phyloP scores from a whole-genome alignment of 176 grass and related monocot species.

The Triticum dicoccoides region DNA sequence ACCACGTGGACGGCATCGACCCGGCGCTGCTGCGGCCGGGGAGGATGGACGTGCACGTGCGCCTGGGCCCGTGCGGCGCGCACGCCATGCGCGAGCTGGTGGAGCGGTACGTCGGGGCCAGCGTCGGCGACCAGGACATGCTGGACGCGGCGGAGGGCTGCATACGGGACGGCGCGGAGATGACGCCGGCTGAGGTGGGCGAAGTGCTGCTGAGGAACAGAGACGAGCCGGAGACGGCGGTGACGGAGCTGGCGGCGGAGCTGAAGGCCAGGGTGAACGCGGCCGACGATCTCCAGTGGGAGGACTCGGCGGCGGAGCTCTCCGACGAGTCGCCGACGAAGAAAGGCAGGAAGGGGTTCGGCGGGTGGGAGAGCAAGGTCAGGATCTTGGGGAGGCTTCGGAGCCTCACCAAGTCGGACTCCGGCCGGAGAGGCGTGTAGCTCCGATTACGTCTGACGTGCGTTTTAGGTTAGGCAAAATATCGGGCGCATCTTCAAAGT shows the following conservation, averaged over 20 bases:
- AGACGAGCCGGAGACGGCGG: slow-evolving; percentile 62
- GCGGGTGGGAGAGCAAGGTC: slow-evolving; percentile 83
- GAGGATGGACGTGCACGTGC: slow-evolving; percentile 95
- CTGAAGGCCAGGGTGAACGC: slow-evolving; percentile 45
- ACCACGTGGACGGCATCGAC: slow-evolving; percentile 89
- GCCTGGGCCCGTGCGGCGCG: slow-evolving; percentile 60
- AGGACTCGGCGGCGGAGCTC: slow-evolving; percentile 59
- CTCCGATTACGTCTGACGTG: neutral
- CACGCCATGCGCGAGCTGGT: slow-evolving; percentile 77
- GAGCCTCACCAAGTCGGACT: slow-evolving; percentile 95
- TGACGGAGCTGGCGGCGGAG: slow-evolving; percentile 67
- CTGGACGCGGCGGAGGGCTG: slow-evolving; percentile 45
- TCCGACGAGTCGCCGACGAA: slow-evolving; percentile 80
- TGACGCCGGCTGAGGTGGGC: slow-evolving; percentile 92
- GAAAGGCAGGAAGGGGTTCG: slow-evolving; percentile 53
- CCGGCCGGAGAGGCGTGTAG: slow-evolving; percentile 69
- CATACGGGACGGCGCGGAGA: slow-evolving; percentile 62
- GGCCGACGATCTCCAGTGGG: slow-evolving; percentile 39
- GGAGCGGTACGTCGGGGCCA: slow-evolving; percentile 53
- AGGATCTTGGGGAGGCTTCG: slow-evolving; percentile 76
- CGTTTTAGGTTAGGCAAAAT: slow-evolving; percentile 5
- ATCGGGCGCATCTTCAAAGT: neutral
- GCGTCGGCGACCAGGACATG: slow-evolving; percentile 51
- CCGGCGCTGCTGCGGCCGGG: slow-evolving; percentile 80
- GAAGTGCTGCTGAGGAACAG: slow-evolving; percentile 88